phyloP scores from a whole-genome alignment of 1,284 basidiomycete genomes.

The Moesziomyces sp. region DNA sequence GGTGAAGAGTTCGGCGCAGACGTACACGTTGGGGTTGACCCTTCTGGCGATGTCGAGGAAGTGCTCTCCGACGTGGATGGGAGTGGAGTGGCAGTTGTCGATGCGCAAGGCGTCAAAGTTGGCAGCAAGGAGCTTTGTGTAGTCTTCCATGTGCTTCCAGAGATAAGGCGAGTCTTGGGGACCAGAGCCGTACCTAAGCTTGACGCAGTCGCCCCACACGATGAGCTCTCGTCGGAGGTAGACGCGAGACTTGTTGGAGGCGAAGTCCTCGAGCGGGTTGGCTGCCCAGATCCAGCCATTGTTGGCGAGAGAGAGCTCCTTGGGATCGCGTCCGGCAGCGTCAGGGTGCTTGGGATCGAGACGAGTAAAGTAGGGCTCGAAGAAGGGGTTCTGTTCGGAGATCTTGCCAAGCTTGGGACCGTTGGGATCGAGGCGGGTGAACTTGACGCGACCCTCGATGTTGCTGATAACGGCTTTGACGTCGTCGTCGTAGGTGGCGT shows the following conservation, averaged over 20 bases:
- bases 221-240: slow-evolving; percentile 96
- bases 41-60: slow-evolving; percentile 91
- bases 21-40: slow-evolving; percentile 89
- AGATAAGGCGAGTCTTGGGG: slow-evolving; percentile 85
- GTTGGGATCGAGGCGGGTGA: slow-evolving; percentile 53
- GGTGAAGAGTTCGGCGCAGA: slow-evolving; percentile 96
- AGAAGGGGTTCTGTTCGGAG: slow-evolving; percentile 49
- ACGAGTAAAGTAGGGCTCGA: slow-evolving; percentile 62
- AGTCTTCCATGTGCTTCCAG: slow-evolving; percentile 86
- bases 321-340: slow-evolving; percentile 72
- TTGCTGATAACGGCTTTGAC: slow-evolving; percentile 56
- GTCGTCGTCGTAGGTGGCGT: slow-evolving; percentile 58
- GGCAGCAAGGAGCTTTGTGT: slow-evolving; percentile 78
- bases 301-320: slow-evolving; percentile 82
- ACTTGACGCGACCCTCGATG: slow-evolving; percentile 55
- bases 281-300: slow-evolving; percentile 99
- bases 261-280: slow-evolving; percentile 93
- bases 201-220: slow-evolving; percentile 97
- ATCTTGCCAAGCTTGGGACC: slow-evolving; percentile 59
- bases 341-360: slow-evolving; percentile 55
- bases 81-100: slow-evolving; percentile 98
- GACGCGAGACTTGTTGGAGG: slow-evolving; percentile 91
- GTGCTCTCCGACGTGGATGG: slow-evolving; percentile 87
- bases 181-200: slow-evolving; percentile 81
- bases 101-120: slow-evolving; percentile 95